Conservation (phyloP, 306 rosid genomes). For the Gynostemma pentaphyllum region DNA sequence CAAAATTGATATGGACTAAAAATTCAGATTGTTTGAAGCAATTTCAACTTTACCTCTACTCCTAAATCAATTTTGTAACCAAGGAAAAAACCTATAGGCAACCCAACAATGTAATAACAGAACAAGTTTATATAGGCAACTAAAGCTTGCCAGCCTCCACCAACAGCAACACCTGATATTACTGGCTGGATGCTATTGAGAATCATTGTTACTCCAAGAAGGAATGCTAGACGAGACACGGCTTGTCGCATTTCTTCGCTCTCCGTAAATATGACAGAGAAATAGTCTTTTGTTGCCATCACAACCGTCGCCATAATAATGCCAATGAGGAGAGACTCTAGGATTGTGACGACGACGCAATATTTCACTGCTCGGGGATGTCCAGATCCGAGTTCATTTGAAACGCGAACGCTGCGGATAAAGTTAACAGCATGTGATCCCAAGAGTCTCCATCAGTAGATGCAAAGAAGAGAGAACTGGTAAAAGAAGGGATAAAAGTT, state of each 20-base stretch:
- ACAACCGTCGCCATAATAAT: conserved; percentile 34
- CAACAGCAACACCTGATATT: conserved; percentile 92
- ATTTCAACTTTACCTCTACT: conserved; percentile 52
- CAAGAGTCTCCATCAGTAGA: too few species aligned
- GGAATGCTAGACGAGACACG: conserved; percentile 64
- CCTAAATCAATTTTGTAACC: conserved; percentile 53
- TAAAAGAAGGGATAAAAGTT: too few species aligned
- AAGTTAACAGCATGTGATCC: too few species aligned
- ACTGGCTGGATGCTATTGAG: conserved; percentile 88
- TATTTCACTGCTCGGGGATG: conserved; percentile 82
- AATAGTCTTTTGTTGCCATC: conserved; percentile 43
- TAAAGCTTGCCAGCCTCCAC: conserved; percentile 97
- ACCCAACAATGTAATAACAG: conserved; percentile 69
- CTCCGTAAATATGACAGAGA: conserved; percentile 60
- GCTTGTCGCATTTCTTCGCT: conserved; percentile 71
- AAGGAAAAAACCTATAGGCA: conserved; percentile 76
- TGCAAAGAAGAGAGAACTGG: too few species aligned
- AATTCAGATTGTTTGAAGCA: too few species aligned
- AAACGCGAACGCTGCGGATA: conserved; percentile 65
- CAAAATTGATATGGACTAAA: too few species aligned
- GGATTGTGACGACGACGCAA: conserved; percentile 36
- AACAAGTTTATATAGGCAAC: conserved; percentile 85
- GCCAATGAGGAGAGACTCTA: conserved; percentile 61
- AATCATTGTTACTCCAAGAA: conserved; percentile 78
- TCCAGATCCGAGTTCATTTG: conserved; percentile 95